phyloP scores from a whole-genome alignment of 2,329 filamentous ascomycete genomes.

The Blumeriella jaapii region DNA sequence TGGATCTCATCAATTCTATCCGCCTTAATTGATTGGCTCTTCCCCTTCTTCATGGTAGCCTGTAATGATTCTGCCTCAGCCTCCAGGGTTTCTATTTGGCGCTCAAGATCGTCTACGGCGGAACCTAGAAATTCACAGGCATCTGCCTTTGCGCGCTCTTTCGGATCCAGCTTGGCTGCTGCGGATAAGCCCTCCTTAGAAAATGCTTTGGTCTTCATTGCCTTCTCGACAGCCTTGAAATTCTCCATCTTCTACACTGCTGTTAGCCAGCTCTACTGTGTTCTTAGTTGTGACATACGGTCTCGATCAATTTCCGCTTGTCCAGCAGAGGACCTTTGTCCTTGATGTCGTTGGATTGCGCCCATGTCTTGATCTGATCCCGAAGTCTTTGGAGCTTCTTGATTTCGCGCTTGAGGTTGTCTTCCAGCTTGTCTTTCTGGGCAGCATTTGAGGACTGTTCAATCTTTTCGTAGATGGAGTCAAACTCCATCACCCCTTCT shows the following conservation, averaged over 20 bases:
- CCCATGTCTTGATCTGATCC: conserved; percentile 99
- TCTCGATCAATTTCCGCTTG: conserved; percentile 92
- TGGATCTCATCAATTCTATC: conserved; percentile 85
- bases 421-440: conserved; percentile 96
- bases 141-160: conserved; percentile 89
- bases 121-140: conserved; percentile 72
- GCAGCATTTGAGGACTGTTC: conserved; percentile 82
- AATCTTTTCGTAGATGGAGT: conserved; percentile 96
- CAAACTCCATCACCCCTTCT: conserved; percentile 86
- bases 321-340: conserved; percentile 94
- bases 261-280: conserved; percentile 19
- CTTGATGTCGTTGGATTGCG: conserved; percentile 96
- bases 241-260: conserved; percentile 85
- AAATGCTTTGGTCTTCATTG: conserved; percentile 99
- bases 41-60: conserved; percentile 87
- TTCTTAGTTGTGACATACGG: conserved; percentile 41
- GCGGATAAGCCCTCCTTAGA: conserved; percentile 94
- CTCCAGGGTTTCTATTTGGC: conserved; percentile 85
- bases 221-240: conserved; percentile 99
- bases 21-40: conserved; percentile 71
- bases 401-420: conserved; percentile 97
- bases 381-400: conserved; percentile 97
- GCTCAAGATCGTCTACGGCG: conserved; percentile 86
- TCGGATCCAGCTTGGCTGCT: conserved; percentile 89
- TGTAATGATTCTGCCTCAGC: conserved; percentile 81